Evolutionary conservation across 148 eudicot genomes (phyloP).

Genomic region (Camellia japonica): DNA sequence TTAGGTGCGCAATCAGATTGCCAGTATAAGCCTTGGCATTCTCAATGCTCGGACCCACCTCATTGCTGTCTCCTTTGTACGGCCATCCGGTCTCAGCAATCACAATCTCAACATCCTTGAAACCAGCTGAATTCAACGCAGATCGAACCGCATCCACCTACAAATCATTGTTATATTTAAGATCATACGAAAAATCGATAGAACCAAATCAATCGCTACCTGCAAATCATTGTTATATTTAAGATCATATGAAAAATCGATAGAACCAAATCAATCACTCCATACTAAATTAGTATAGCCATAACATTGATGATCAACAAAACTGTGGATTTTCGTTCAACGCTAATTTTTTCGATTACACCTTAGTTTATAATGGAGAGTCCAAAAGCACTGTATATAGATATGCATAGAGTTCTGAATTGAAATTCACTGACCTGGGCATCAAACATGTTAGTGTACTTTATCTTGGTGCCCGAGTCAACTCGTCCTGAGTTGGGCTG

Average conservation of each 20-base stretch:
- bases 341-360: too few relatives aligned
- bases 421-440: constrained; percentile 38
- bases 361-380: too few relatives aligned
- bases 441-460: constrained; percentile 70
- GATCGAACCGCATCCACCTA: constrained; percentile 59
- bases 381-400: too few relatives aligned
- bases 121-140: constrained; percentile 51
- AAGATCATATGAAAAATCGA: too few relatives aligned
- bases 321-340: too few relatives aligned
- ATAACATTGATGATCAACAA: too few relatives aligned
- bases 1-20: constrained; percentile 44
- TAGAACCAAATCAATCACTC: background rate
- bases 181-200: too few relatives aligned
- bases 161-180: background rate
- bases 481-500: constrained; percentile 51
- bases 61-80: constrained; percentile 47
- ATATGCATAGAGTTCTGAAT: too few relatives aligned
- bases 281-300: too few relatives aligned
- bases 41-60: constrained; percentile 54
- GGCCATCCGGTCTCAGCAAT: constrained; percentile 81
- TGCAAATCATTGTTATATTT: constrained; percentile 12
- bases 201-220: constrained; percentile 25
- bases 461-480: constrained; percentile 46
- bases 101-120: constrained; percentile 47
- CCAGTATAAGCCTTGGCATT: constrained; percentile 63